Base-by-base conservation (phyloP, 805 yeast genomes). In the Debaryomyces hansenii region DNA sequence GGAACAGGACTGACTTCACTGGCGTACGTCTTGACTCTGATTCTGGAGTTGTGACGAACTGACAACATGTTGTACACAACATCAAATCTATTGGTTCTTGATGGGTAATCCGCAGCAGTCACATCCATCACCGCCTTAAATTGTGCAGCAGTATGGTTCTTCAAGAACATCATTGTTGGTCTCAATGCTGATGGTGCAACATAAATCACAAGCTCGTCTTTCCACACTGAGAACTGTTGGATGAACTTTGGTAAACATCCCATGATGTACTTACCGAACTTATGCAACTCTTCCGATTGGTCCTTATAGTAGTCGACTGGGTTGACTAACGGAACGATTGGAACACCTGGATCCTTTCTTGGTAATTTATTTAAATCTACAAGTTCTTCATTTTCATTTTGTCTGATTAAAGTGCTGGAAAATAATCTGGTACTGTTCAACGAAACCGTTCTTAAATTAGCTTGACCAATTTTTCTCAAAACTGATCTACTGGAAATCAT, bases 211-310 rank as follows among this genome's bases (percentile, higher is more conserved):
- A 89, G 79, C 69, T 89, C 96, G 63, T 89, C 95, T 68, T 89
- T 89, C 96, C 96, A 89, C 41, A 89, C 96, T 5, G 88, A 75
- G 58, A 87, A 89, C 64, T 85, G 85, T 70, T 89, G 95, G 51
- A 89, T 78, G 60, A 72, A 87, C 66, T 87, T 89, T 40, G 96
- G 96, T 70, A 89, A 62, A 52, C 87, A 80, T 7, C 88, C 77
- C 78, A 85, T 84, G 53, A 89, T 64, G 62, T 89, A 89, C 46
- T 80, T 78, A 21, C 96, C 96, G 66, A 86, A 89, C 67, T 82
- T 81, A 72, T 87, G 95, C 51, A 88, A 75, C 54, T 85, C 89
- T 60, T 83, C 91, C 44, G 68, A 66, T 49, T 79, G 83, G 53
- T 79, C 87, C 58, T 72, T 72, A 69, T 83, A 87, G 62, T 82